Evolutionary conservation across 129 eudicot genomes (phyloP).

Genomic region (Smallanthus sonchifolius): DNA sequence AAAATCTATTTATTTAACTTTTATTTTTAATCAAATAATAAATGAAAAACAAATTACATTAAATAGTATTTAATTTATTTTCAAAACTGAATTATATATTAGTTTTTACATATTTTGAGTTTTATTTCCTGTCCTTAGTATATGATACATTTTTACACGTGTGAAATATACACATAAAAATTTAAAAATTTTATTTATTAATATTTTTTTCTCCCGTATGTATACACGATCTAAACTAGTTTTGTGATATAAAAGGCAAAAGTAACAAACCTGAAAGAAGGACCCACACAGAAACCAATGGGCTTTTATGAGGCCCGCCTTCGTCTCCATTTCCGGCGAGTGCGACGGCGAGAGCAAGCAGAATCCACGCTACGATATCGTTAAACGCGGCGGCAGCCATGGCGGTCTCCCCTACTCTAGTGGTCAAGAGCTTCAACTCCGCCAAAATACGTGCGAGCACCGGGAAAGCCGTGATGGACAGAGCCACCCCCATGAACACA

Average conservation of each 20-base stretch:
- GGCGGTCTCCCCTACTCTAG: conserved; percentile 76
- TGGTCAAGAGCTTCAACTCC: conserved; percentile 78
- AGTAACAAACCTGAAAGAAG: conserved; percentile 47
- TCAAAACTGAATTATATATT: too few species aligned
- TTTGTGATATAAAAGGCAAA: not conserved
- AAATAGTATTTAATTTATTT: too few species aligned
- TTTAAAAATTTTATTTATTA: too few species aligned
- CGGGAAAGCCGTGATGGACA: conserved; percentile 91
- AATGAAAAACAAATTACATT: too few species aligned
- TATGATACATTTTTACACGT: too few species aligned
- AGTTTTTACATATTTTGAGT: too few species aligned
- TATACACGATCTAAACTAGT: too few species aligned
- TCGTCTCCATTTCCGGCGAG: conserved; percentile 37
- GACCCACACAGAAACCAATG: conserved; percentile 73
- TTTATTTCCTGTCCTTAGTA: too few species aligned
- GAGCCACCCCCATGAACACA: conserved; percentile 84
- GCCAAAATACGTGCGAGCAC: conserved; percentile 86
- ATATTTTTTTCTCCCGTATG: too few species aligned
- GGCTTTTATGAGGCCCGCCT: conserved; percentile 59
- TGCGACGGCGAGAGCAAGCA: conserved; percentile 82
- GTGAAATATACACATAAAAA: too few species aligned
- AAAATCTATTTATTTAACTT: too few species aligned
- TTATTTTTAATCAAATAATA: too few species aligned
- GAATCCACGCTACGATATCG: conserved; percentile 85
- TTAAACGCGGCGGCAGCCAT: conserved; percentile 94